Percentiles rank a stretch among this genome's conserved stretches.
These are phyloP conservation scores for Trametes gibbosa DNA, from an alignment of 768 basidiomycete genomes.

Conservation along the genomic window DNA sequence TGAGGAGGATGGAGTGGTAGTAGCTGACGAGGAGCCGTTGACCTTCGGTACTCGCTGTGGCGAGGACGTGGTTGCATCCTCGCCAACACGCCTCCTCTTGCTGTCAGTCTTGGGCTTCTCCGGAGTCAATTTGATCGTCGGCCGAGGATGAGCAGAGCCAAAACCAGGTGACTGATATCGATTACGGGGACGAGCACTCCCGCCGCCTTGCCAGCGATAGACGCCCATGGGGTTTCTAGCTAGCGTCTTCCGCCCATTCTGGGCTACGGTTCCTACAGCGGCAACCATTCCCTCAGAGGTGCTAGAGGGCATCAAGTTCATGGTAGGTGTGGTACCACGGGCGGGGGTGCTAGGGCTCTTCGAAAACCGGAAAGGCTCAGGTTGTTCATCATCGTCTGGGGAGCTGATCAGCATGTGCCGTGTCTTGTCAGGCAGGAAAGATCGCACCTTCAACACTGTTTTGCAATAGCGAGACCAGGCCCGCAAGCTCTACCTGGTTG, in stretches of 20 bases:
- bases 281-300: slow-evolving; percentile 18
- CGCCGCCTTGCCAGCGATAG: slow-evolving; percentile 74
- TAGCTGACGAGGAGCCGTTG: slow-evolving; percentile 9
- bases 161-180: slow-evolving; percentile 76
- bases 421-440: background rate
- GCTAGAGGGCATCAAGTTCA: slow-evolving; percentile 21
- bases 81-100: slow-evolving; percentile 62
- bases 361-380: slow-evolving; percentile 64
- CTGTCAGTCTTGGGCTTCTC: slow-evolving; percentile 44
- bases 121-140: slow-evolving; percentile 42
- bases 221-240: slow-evolving; percentile 71
- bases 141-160: slow-evolving; percentile 48
- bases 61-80: slow-evolving; percentile 38
- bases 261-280: slow-evolving; percentile 20
- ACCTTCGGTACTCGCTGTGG: slow-evolving; percentile 31
- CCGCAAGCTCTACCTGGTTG: slow-evolving; percentile 51
- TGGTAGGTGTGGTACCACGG: slow-evolving; percentile 35
- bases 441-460: slow-evolving; percentile 47
- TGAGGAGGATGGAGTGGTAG: slow-evolving; percentile 28
- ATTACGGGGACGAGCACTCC: slow-evolving; percentile 67
- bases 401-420: slow-evolving; percentile 10
- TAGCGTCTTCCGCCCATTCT: slow-evolving; percentile 51
- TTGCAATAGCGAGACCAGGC: slow-evolving; percentile 54
- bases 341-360: slow-evolving; percentile 41
- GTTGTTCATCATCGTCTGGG: slow-evolving; percentile 34